Evolutionary conservation across 192 early-diverging fungal species (phyloP), one percentile per base, ranked within the genome.

Genomic region (Coemansia sp.): DNA sequence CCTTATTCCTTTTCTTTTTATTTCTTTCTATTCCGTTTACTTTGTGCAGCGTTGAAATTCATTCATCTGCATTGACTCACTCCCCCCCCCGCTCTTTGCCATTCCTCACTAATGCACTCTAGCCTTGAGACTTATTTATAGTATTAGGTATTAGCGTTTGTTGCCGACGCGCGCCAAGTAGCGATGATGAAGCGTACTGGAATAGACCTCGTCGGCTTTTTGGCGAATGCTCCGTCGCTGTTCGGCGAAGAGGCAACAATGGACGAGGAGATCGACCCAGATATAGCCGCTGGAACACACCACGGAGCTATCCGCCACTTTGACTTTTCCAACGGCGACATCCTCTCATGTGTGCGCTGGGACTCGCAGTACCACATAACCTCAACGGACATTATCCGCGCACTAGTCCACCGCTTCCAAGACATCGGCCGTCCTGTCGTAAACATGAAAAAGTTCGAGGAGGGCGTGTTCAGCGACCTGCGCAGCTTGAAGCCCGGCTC

Each of bases 391-490:
- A 97, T 99, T 69, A 92, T 97, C 32, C 85, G 93, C 29, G 88
- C 89, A 0, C 86, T 99, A 2, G 87, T 91, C 42, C 95, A 91
- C 70, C 91, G 97, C 23, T 97, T 99, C 69, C 88, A 95, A 61
- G 90, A 87, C 43, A 92, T 97, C 76, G 89, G 89, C 41, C 84
- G 95, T 11, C 92, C 92, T 14, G 92, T 98, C 17, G 79, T 75
- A 45, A 93, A 93, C 61, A 82, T 91, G 58, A 96, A 97, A 74
- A 99, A 99, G 84, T 97, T 99, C 76, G 95, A 99, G 78, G 97
- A 99, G 75, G 97, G 95, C 63, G 89, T 99, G 9, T 99, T 99
- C 73, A 92, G 90, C 54, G 97, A 99, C 69, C 82, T 99, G 62
- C 76, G 97, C 52, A 96, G 95, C 67, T 81, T 99, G 52, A 97